Evolutionary conservation across 129 eudicot species (phyloP).

Genomic region (Logfia minima): DNA sequence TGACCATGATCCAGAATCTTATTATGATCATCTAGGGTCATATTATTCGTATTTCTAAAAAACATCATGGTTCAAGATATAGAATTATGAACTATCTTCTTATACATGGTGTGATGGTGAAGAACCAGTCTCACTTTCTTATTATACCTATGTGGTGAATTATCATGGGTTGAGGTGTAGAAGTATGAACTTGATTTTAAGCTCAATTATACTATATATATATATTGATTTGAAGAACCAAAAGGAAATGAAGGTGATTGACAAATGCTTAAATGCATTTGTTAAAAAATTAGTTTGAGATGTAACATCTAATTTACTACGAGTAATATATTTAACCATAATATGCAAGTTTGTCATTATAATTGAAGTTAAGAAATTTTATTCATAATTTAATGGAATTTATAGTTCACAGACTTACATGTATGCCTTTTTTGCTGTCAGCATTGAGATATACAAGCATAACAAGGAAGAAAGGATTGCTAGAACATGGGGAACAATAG

Average conservation of each 20-base stretch:
- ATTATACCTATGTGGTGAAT: not conserved
- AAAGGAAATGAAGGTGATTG: too few species aligned
- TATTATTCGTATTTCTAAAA: not conserved
- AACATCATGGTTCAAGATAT: too few species aligned
- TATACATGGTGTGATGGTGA: too few species aligned
- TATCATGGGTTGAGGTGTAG: not conserved
- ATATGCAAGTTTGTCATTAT: not conserved
- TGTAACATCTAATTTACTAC: not conserved
- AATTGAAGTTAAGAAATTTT: not conserved
- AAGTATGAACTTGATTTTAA: not conserved
- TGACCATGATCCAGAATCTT: not conserved
- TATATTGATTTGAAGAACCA: not conserved
- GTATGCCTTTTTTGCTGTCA: constrained; percentile 22
- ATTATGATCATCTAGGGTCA: not conserved
- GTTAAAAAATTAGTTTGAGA: too few species aligned
- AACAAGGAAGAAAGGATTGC: constrained; percentile 95
- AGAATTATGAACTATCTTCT: not conserved
- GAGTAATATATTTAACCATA: not conserved
- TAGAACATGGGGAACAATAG: constrained; percentile 91
- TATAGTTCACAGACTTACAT: constrained; percentile 5
- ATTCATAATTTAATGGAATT: not conserved
- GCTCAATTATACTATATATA: not conserved
- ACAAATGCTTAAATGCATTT: too few species aligned
- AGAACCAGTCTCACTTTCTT: too few species aligned
- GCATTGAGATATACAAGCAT: constrained; percentile 87